Evolutionary conservation across 148 eudicot genomes (phyloP), one percentile per base, ranked within the genome.

Genomic region (Agrostemma githago): DNA sequence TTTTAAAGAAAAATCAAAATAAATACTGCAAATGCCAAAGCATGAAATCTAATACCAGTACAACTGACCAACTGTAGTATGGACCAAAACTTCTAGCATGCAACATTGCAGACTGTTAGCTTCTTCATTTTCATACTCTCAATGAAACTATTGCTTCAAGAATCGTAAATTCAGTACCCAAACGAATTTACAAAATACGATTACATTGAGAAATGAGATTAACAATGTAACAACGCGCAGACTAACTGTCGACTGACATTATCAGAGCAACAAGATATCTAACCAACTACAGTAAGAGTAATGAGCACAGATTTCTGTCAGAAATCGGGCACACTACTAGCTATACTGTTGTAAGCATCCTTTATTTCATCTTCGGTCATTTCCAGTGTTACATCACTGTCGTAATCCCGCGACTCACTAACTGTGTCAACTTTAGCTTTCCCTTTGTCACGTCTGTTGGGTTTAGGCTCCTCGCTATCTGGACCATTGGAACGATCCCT

Each of bases 311-410:
- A 59, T 10, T 17, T 16, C 15, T 41, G 54, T 66, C 26, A 81
- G 8, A 60, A 61, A 20, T 56, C 43, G 62, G 83, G 80, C 11
- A 81, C 38, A 7, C 70, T 72, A 39, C 84, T 80, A 65, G 84
- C 84, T 56, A 91, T 58, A 64, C 73, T 78, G 67, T 84, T 68
- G 81, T 82, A 92, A 82, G 96, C 99, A 74, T 79, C 86, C 20
- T 89, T 81, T n/a, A 96, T 86, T 77, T 96, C 99, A 54, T 86
- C 92, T 79, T 92, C 91, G 6, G 96, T 90, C 97, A 96, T 96
- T 86, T 87, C 97, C 48, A 90, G 79, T 8, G 99, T 92, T 78
- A 84, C 97, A 79, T 92, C 99, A 68, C 92, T 92, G 69, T 92
- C 94, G 74, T 86, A 90, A 63, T 68, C 78, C 17, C 71, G 43